Conservation (phyloP, 257 asterid genomes). For the Orobanche coerulescens region DNA sequence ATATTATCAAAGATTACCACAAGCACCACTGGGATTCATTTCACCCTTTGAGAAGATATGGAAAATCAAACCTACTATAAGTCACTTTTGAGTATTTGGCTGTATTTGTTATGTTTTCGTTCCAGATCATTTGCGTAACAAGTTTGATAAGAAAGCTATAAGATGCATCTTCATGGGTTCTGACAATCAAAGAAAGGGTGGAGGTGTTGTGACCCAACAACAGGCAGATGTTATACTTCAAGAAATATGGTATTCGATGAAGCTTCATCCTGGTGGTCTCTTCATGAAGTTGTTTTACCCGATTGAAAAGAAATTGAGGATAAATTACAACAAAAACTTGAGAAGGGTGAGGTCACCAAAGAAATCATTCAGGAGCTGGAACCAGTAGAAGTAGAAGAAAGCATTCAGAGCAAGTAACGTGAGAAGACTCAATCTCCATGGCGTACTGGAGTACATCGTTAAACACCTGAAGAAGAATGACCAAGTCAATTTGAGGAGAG, state of each 20-base stretch:
- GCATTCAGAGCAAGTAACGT: background rate
- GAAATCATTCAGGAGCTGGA: background rate
- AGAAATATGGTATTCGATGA: constrained; percentile 13
- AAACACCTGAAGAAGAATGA: background rate
- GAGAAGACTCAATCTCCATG: background rate
- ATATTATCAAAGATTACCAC: too few relatives aligned
- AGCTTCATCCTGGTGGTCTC: constrained; percentile 13
- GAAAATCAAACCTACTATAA: too few relatives aligned
- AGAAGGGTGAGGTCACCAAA: background rate
- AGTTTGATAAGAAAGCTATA: too few relatives aligned
- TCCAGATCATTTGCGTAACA: too few relatives aligned
- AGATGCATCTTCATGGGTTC: too few relatives aligned
- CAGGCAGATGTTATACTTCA: constrained; percentile 6
- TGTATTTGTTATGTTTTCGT: too few relatives aligned
- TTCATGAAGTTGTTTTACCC: background rate
- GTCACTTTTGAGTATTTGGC: too few relatives aligned
- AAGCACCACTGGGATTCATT: too few relatives aligned
- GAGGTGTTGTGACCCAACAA: constrained; percentile 16
- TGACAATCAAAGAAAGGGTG: background rate
- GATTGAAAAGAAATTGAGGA: constrained; percentile 2
- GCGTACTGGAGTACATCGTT: background rate
- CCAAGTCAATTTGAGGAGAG: too few relatives aligned
- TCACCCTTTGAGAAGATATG: too few relatives aligned
- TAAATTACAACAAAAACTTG: background rate
- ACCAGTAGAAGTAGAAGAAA: background rate